These are phyloP conservation scores for Candida orba DNA, from an alignment of 805 yeast species.

Conservation along the genomic window DNA sequence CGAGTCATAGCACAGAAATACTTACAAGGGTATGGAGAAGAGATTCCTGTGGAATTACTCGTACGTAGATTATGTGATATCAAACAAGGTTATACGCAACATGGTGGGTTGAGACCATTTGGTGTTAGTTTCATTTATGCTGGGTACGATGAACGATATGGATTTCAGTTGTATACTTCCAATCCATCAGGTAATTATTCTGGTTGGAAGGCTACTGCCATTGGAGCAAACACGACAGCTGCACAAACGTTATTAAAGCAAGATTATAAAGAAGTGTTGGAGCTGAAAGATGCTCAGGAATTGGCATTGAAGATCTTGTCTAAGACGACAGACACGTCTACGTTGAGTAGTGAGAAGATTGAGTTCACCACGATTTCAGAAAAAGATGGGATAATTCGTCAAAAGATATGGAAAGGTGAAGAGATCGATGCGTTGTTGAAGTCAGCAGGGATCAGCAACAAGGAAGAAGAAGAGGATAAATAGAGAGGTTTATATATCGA, in stretches of 20 bases:
- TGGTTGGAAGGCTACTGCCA: slow-evolving; percentile 97
- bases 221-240: slow-evolving; percentile 93
- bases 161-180: slow-evolving; percentile 88
- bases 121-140: slow-evolving; percentile 96
- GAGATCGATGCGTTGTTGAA: slow-evolving; percentile 72
- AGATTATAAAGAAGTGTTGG: slow-evolving; percentile 81
- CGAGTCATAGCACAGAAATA: slow-evolving; percentile 79
- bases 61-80: slow-evolving; percentile 87
- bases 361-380: slow-evolving; percentile 79
- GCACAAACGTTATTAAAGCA: slow-evolving; percentile 94
- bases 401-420: slow-evolving; percentile 71
- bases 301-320: slow-evolving; percentile 87
- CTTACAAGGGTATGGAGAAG: slow-evolving; percentile 81
- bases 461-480: slow-evolving; percentile 41
- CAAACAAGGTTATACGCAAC: slow-evolving; percentile 97
- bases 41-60: slow-evolving; percentile 86
- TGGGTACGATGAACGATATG: slow-evolving; percentile 85
- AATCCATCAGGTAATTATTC: slow-evolving; percentile 97
- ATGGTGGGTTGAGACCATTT: slow-evolving; percentile 97
- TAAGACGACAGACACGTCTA: slow-evolving; percentile 88
- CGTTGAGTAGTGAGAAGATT: slow-evolving; percentile 80
- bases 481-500: not conserved
- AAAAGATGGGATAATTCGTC: slow-evolving; percentile 45
- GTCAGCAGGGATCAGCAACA: slow-evolving; percentile 59
- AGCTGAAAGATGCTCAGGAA: slow-evolving; percentile 69